Evolutionary conservation across 1,284 basidiomycete genomes (phyloP).

Genomic region (Puccinia horiana): DNA sequence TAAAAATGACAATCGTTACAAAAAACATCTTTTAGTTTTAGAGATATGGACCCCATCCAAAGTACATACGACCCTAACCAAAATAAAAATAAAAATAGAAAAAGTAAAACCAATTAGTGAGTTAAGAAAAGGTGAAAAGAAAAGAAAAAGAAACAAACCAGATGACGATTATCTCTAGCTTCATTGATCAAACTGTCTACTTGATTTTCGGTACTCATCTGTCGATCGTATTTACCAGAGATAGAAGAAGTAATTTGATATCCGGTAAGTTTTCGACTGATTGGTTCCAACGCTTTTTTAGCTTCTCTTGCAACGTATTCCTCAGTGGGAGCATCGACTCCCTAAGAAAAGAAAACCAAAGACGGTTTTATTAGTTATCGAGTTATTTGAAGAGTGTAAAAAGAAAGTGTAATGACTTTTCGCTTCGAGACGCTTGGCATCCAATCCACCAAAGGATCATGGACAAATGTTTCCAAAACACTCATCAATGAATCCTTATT

Average conservation of each 20-base stretch:
- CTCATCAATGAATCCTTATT: conserved; percentile 95
- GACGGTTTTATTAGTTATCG: not conserved
- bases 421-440: conserved; percentile 64
- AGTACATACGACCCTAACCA: conserved; percentile 60
- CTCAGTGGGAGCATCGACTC: conserved; percentile 57
- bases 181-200: conserved; percentile 88
- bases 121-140: not conserved
- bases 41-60: conserved; percentile 82
- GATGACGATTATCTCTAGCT: conserved; percentile 71
- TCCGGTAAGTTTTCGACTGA: conserved; percentile 80
- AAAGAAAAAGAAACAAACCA: conserved; percentile 65
- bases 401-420: conserved; percentile 52
- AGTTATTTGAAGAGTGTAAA: conserved; percentile 37
- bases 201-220: conserved; percentile 76
- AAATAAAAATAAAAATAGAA: conserved; percentile 69
- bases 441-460: conserved; percentile 97
- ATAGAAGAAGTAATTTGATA: conserved; percentile 63
- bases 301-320: conserved; percentile 53
- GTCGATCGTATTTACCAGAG: conserved; percentile 62
- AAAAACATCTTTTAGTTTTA: conserved; percentile 46
- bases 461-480: conserved; percentile 94
- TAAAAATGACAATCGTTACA: not conserved
- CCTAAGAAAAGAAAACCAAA: conserved; percentile 6
- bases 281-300: conserved; percentile 71
- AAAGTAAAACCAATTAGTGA: conserved; percentile 60